Conservation (phyloP, 306 rosid species). For the Pueraria montana region DNA sequence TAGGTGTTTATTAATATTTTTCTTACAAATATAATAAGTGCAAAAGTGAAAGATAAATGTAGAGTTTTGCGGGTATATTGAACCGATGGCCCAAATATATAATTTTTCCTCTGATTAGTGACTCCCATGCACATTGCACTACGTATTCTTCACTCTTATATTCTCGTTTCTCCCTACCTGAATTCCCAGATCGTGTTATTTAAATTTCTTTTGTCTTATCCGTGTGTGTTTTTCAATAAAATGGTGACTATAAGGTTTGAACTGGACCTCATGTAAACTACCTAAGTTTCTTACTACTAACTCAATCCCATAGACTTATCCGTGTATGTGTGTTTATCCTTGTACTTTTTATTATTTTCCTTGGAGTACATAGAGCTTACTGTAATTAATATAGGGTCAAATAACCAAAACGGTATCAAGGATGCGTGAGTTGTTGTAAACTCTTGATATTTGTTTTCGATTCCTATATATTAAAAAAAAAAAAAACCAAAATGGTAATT, state of each 20-base stretch:
- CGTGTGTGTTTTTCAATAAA: not conserved
- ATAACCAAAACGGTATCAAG: not conserved
- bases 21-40: not conserved
- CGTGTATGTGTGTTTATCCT: not conserved
- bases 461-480: too few species aligned
- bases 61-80: not conserved
- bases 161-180: not conserved
- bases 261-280: not conserved
- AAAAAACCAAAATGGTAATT: too few species aligned
- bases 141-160: not conserved
- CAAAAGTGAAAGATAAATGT: not conserved
- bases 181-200: not conserved
- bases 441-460: too few species aligned
- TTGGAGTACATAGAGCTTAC: too few species aligned
- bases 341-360: not conserved
- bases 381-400: not conserved
- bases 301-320: not conserved
- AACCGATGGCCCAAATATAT: not conserved
- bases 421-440: too few species aligned
- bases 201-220: not conserved
- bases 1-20: not conserved
- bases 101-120: not conserved
- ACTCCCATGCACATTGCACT: not conserved
- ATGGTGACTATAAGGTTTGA: too few species aligned
- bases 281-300: not conserved